phyloP scores from a whole-genome alignment of 129 eudicot genomes.

The Artemisia annua region DNA sequence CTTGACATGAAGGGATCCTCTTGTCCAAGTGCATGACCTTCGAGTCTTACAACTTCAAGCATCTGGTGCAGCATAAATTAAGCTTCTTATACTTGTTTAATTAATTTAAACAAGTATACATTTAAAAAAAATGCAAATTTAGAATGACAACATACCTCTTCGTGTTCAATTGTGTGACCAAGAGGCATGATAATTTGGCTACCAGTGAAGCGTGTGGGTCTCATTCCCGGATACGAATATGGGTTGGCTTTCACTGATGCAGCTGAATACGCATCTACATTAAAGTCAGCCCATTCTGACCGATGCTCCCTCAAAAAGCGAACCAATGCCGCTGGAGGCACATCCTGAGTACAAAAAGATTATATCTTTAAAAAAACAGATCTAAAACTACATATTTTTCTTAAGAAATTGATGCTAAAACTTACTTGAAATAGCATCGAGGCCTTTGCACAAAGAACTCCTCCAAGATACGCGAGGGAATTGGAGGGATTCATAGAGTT shows the following conservation, averaged over 20 bases:
- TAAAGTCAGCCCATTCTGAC: slow-evolving; percentile 81
- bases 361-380: not conserved
- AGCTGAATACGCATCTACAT: slow-evolving; percentile 76
- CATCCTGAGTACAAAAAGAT: slow-evolving; percentile 41
- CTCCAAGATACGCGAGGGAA: slow-evolving; percentile 69
- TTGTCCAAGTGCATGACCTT: slow-evolving; percentile 80
- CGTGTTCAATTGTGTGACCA: slow-evolving; percentile 76
- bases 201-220: slow-evolving; percentile 71
- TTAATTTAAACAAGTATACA: no score
- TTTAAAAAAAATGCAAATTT: not conserved
- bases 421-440: slow-evolving; percentile 87
- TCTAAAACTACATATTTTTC: not conserved
- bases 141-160: slow-evolving; percentile 47
- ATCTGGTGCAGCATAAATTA: slow-evolving; percentile 37
- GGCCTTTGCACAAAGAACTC: slow-evolving; percentile 86
- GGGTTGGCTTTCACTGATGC: slow-evolving; percentile 78
- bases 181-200: slow-evolving; percentile 77
- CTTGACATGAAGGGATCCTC: slow-evolving; percentile 75
- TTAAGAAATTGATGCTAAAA: not conserved
- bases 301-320: slow-evolving; percentile 86
- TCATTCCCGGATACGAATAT: slow-evolving; percentile 67
- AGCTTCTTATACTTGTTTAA: not conserved
- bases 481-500: slow-evolving; percentile 58
- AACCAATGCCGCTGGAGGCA: slow-evolving; percentile 74
- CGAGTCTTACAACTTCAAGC: slow-evolving; percentile 80